Base-by-base conservation (phyloP, 1,284 basidiomycete genomes). In the Malassezia arunalokei region DNA sequence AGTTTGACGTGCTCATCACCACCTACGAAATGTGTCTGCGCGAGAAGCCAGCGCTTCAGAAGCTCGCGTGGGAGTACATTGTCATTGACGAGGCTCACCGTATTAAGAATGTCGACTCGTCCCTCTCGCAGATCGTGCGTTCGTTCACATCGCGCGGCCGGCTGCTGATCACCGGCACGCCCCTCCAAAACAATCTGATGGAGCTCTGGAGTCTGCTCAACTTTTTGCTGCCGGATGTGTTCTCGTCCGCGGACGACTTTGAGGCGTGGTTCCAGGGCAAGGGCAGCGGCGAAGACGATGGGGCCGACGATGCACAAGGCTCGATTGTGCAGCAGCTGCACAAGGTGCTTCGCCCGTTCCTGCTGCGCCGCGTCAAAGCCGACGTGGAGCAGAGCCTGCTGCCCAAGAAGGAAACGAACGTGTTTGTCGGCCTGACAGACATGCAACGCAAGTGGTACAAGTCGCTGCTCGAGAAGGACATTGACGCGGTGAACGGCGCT, bases 331-430 rank as follows among this genome's bases (percentile, higher is more conserved):
- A 96, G 75, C 92, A 94, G 46, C 78, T 98, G 47, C 94, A 99
- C 77, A 95, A 95, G 75, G 95, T 98, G 57, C 76, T 99, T 6
- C 79, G 92, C 29, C 92, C 92, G 3, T 96, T 98, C 79, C 78
- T 99, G 58, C 78, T 98, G 31, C 81, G 92, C 47, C 82, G 94
- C 50, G 92, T 98, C 68, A 99, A 99, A 78, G 80, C 85, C 11
- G 94, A 99, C 70, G 94, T 98, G 3, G 92, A 99, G 78, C 96
- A 96, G 78, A 87, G 82, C 57, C 78, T 98, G 30, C 75, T 98
- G 57, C 92, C 94, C 2, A 96, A 98, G 77, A 98, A 98, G 78
- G 94, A 98, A 73, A 90, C 98, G 75, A 99, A 98, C 72, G 87
- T 98, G 51, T 99, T 98, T 62, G 87, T 99, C 54, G 92, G 92